Evolutionary conservation across 805 yeast species (phyloP).

Genomic region (Wickerhamiella vanderwaltii): DNA sequence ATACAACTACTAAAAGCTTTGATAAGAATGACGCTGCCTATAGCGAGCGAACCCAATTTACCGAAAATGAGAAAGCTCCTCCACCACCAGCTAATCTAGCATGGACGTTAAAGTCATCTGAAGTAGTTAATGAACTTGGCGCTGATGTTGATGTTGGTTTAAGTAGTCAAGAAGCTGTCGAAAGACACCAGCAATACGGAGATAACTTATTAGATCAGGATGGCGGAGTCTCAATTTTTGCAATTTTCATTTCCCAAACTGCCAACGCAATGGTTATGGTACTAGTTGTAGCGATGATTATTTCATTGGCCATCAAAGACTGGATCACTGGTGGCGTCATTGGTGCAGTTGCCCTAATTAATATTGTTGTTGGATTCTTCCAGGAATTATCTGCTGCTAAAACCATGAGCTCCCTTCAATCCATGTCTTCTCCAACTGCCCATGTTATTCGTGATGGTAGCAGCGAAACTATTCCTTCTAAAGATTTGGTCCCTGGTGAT

Average conservation of each 20-base stretch:
- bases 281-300: constrained; percentile 52
- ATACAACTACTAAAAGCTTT: not conserved
- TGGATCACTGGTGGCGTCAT: constrained; percentile 80
- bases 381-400: constrained; percentile 68
- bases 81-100: constrained; percentile 13
- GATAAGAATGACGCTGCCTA: constrained; percentile 1
- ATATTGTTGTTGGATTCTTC: constrained; percentile 52
- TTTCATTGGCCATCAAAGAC: constrained; percentile 60
- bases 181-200: constrained; percentile 34
- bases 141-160: constrained; percentile 42
- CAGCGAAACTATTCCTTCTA: constrained; percentile 51
- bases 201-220: constrained; percentile 51
- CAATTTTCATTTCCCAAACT: constrained; percentile 51
- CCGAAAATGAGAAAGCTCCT: constrained; percentile 5
- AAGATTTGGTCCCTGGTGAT: constrained; percentile 68
- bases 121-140: constrained; percentile 30
- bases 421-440: constrained; percentile 60
- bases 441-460: constrained; percentile 50
- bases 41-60: constrained; percentile 5
- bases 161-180: constrained; percentile 26
- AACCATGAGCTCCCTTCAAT: constrained; percentile 62
- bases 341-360: constrained; percentile 50
- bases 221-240: constrained; percentile 39
- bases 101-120: constrained; percentile 25
- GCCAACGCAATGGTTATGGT: constrained; percentile 74